Base-by-base conservation (phyloP, 768 basidiomycete genomes). In the Boletus reticuloceps region DNA sequence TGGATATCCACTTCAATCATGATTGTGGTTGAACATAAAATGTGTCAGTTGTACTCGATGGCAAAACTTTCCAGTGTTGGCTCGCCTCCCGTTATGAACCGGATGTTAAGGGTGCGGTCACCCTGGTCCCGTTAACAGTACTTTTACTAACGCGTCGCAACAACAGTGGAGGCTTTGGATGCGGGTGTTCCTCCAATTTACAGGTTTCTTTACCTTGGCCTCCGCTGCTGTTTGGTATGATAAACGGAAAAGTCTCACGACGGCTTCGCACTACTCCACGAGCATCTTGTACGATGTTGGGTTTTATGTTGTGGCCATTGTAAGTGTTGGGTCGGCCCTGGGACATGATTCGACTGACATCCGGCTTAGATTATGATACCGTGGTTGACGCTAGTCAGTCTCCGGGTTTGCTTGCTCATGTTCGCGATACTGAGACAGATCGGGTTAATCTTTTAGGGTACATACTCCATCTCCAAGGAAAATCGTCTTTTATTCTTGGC, bases 31-130 rank as follows among this genome's bases (percentile, higher is more conserved):
- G 61, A 51, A 29, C 31, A 25, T 22, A 1, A 45, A 27, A 37
- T 6, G 8, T 17, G 5, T 43, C 29, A 79, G 79, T 69, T 77
- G 8, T 84, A 81, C 59, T 68, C 74, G 14, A 71, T 61, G 4
- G 73, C 75, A 57, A 75, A 77, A 2, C 80, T 83, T 62, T 73
- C 73, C 45, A 76, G 77, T 6, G 79, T 83, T 40, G 82, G 81
- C 17, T 75, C 80, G 17, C 74, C 79, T 11, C 60, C 73, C 4
- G 62, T 61, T 42, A 72, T 84, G 19, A 74, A 75, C 57, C 69
- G 73, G 19, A 65, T 82, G 29, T 80, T 83, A 67, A 81, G 75
- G 72, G 82, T 79, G 52, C 8, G 27, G 3, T 53, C 38, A 20
- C 29, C 34, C 19, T 46, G 20, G 17, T 42, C 39, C 38, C 20